Base-by-base conservation (phyloP, 768 basidiomycete species). In the Boletus sp. region DNA sequence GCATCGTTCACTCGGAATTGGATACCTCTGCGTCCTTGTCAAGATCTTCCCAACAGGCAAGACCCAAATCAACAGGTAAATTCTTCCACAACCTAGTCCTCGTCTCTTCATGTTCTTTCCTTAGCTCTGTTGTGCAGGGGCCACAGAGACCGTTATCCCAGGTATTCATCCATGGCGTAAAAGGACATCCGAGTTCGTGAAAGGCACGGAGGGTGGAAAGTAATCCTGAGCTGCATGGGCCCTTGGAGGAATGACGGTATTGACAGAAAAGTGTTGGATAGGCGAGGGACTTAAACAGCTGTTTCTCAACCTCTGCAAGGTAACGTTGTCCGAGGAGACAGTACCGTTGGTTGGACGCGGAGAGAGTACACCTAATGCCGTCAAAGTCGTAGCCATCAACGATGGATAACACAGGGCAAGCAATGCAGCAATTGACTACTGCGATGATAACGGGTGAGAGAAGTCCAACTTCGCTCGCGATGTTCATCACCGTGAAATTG, bases 401-500 rank as follows among this genome's bases (percentile, higher is more conserved):
- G 30, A 64, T 55, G 40, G 18, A 32, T n/a, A 5, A 18, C 10
- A 40, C 28, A 10, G 56, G 56, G 33, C 63, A 64, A 15, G 54
- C 30, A n/a, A 58, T 8, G 24, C 51, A 61, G 46, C 50, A 55
- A 30, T 57, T 18, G 32, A 53, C 32, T 10, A 14, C 44, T 11
- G 51, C 46, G 8, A 64, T 17, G n/a, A 47, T 20, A 3, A 47
- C 47, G 4, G 30, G 29, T 1, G 55, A 50, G 30, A 53, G 24
- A 17, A 57, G 48, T 12, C 59, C 62, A 15, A 47, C n/a, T 51
- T 64, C 63, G 17, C n/a, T 41, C 8, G 63, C 59, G 2, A 61
- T 12, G 33, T 64, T 57, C 53, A 60, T 60, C 41, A 64, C 12
- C 39, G 15, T 33, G 53, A 64, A 64, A 33, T 57, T 57, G 44